Base-by-base conservation (phyloP, 2,329 filamentous ascomycete species). In the Talaromyces albobiverticillius region DNA sequence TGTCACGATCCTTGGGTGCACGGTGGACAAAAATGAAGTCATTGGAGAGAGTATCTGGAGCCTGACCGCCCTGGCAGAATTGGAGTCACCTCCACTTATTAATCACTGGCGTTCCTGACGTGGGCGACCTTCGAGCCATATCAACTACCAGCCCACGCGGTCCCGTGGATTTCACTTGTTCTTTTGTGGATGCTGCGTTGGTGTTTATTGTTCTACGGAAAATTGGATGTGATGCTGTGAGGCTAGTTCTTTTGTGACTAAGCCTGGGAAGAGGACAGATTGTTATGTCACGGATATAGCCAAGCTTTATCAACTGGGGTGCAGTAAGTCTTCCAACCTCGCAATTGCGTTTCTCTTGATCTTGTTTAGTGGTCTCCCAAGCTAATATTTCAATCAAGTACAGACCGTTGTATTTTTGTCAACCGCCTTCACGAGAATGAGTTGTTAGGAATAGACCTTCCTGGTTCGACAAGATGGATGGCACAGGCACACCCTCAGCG, bases 1-100 rank as follows among this genome's bases (percentile, higher is more conserved):
- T 34, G 18, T 32, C n/a, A n/a, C n/a, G n/a, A n/a, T n/a, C n/a
- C n/a, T n/a, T n/a, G n/a, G n/a, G n/a, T n/a, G n/a, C n/a, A n/a
- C n/a, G n/a, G n/a, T n/a, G n/a, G n/a, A n/a, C n/a, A 14, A 43
- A 42, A 45, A 55, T 55, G 53, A 55, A 48, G 53, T 55, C 53
- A 55, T 55, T 48, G 42, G 25, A 34, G 11, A 51, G 16, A 42
- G 42, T 43, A 46, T 41, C n/a, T 51, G 48, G 23, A 10, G 9
- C 14, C 34, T 53, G 48, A 56, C 54, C 54, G 54, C 53, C 50
- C 49, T 20, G 49, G 50, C 51, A 54, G 42, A 53, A 51, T 52
- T 29, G 36, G 55, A 36, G 20, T 26, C 20, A 38, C 16, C 18
- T 18, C 29, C 38, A 20, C 16, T 38, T 16, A 29, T 5, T 29